These are phyloP conservation scores for Phialemoniopsis sp. DNA, from an alignment of 2,329 filamentous ascomycete species.

Conservation along the genomic window DNA sequence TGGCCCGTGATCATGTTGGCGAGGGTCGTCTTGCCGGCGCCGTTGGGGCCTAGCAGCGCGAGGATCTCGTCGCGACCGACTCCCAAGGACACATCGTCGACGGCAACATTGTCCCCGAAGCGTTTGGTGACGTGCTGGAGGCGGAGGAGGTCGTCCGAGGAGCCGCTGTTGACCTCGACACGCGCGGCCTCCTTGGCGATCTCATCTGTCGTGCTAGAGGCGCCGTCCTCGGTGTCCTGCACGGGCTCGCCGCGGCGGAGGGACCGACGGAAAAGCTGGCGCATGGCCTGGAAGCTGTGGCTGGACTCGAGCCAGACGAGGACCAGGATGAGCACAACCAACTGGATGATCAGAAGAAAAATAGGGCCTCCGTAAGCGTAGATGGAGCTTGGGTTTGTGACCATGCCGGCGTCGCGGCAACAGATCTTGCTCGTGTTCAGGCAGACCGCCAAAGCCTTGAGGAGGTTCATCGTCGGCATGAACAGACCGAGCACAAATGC, in stretches of 20 bases:
- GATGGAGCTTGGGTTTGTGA: conserved; percentile 66
- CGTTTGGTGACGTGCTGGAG: conserved; percentile 76
- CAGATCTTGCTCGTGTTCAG: conserved; percentile 82
- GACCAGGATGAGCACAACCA: conserved; percentile 67
- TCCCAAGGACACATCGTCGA: conserved; percentile 88
- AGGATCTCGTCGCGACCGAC: conserved; percentile 80
- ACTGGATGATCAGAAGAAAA: conserved; percentile 74
- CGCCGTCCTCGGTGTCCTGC: background rate
- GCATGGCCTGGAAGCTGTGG: conserved; percentile 47
- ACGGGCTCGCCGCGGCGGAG: conserved; percentile 11
- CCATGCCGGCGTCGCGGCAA: conserved; percentile 62
- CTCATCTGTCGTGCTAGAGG: conserved; percentile 44
- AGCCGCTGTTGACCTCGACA: conserved; percentile 35
- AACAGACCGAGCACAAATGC: conserved; percentile 73
- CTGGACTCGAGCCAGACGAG: conserved; percentile 79
- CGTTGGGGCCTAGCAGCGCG: conserved; percentile 87
- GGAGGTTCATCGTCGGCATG: conserved; percentile 71
- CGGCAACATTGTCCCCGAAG: conserved; percentile 71
- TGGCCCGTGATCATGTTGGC: conserved; percentile 97
- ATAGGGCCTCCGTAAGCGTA: conserved; percentile 79
- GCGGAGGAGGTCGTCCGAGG: conserved; percentile 46
- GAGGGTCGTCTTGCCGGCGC: conserved; percentile 95
- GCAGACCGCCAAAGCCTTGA: conserved; percentile 69
- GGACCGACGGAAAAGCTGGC: conserved; percentile 31
- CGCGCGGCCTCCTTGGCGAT: conserved; percentile 61